Evolutionary conservation across 1,284 basidiomycete species (phyloP).

Genomic region (Microbotryum intermedium): DNA sequence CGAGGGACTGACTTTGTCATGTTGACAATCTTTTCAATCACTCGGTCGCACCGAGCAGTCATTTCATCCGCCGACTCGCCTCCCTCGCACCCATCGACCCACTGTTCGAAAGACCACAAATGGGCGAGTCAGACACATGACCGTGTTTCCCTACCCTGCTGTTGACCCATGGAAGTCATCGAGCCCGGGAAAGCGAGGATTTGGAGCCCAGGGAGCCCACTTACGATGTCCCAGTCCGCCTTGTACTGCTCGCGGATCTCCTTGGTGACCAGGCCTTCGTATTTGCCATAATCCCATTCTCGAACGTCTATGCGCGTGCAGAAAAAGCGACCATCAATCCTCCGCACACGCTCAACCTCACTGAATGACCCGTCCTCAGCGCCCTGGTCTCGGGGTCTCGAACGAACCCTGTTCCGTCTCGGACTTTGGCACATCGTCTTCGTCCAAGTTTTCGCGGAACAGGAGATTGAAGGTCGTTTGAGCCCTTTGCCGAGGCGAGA

Average conservation of each 20-base stretch:
- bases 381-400: background rate
- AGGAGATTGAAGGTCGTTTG: constrained; percentile 74
- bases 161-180: background rate
- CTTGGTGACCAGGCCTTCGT: constrained; percentile 58
- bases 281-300: constrained; percentile 88
- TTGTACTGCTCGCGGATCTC: constrained; percentile 30
- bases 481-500: constrained; percentile 77
- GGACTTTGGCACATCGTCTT: constrained; percentile 49
- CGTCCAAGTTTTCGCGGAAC: constrained; percentile 49
- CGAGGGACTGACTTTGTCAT: constrained; percentile 2
- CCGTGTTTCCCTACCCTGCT: background rate
- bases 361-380: too few species aligned
- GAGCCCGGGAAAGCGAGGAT: background rate
- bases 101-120: constrained; percentile 41
- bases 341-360: background rate
- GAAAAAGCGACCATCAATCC: background rate
- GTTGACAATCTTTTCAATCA: constrained; percentile 57
- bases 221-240: background rate
- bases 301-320: constrained; percentile 39
- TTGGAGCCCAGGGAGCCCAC: too few species aligned
- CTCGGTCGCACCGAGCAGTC: constrained; percentile 59
- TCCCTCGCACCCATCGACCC: constrained; percentile 56
- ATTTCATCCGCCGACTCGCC: constrained; percentile 77
- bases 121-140: constrained; percentile 48
- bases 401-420: constrained; percentile 37